Percentiles rank a stretch among this genome's conserved stretches.
Conservation (phyloP, 1,284 basidiomycete species). For the Sphagnurus paluster region DNA sequence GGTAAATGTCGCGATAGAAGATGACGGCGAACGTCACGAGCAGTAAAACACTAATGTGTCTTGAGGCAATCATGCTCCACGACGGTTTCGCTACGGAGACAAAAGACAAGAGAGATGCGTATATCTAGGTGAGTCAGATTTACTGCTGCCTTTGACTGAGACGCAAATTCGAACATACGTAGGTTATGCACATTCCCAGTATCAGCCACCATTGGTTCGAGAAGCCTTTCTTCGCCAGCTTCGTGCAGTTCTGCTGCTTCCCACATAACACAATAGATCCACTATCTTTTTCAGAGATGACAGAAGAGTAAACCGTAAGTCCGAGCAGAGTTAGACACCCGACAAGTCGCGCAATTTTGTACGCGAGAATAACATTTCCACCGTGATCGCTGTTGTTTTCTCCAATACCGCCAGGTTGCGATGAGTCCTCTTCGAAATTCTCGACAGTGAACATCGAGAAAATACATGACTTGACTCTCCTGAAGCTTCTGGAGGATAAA, state of each 20-base stretch:
- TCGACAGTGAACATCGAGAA: constrained; percentile 3
- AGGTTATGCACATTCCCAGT: constrained; percentile 31
- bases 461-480: constrained; percentile 7
- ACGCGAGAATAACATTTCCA: constrained; percentile 26
- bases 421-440: constrained; percentile 1
- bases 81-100: constrained; percentile 28
- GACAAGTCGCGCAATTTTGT: constrained; percentile 36
- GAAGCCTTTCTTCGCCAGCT: constrained; percentile 14
- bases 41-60: constrained; percentile 36
- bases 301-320: constrained; percentile 33
- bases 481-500: constrained; percentile 10
- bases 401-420: constrained; percentile 8
- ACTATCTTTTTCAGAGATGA: constrained; percentile 21
- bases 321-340: constrained; percentile 37
- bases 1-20: constrained; percentile 65
- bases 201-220: constrained; percentile 27
- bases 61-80: constrained; percentile 30
- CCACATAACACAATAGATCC: constrained; percentile 1
- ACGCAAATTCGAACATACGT: too few relatives aligned
- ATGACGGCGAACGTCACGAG: constrained; percentile 43
- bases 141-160: background rate
- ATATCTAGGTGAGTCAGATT: constrained; percentile 20
- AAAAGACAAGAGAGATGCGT: constrained; percentile 32
- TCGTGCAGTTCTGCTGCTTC: constrained; percentile 16
- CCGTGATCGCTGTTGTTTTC: constrained; percentile 23